These are phyloP conservation scores for Pythium aphanidermatum DNA, from an alignment of 352 stramenopile genomes.

Conservation along the genomic window DNA sequence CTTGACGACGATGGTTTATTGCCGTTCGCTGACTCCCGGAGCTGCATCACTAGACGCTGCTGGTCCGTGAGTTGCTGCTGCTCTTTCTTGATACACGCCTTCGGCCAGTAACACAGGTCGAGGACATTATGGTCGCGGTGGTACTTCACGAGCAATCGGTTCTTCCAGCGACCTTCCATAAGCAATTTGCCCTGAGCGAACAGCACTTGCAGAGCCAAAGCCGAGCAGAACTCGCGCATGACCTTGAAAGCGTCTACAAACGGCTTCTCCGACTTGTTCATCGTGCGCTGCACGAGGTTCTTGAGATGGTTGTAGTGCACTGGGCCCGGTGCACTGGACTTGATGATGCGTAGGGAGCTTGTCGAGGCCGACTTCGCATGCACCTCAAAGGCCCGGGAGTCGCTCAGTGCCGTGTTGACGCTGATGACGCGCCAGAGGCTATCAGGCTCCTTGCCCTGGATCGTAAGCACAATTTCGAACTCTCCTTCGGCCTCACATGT, in stretches of 20 bases:
- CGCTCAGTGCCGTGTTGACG: constrained; percentile 70
- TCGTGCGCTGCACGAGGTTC: constrained; percentile 77
- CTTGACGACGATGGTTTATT: constrained; percentile 12
- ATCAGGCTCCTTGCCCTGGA: constrained; percentile 72
- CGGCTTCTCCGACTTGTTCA: constrained; percentile 78
- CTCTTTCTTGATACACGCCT: constrained; percentile 60
- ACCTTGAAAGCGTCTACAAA: constrained; percentile 77
- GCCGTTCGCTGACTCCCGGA: constrained; percentile 33
- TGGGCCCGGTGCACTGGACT: constrained; percentile 60
- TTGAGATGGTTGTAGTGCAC: constrained; percentile 79
- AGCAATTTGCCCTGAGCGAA: constrained; percentile 65
- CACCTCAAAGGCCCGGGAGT: constrained; percentile 43
- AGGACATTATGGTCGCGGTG: constrained; percentile 73
- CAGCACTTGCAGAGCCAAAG: constrained; percentile 70
- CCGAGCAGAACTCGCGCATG: constrained; percentile 82
- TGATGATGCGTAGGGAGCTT: constrained; percentile 69
- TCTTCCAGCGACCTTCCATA: constrained; percentile 79
- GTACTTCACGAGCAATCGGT: constrained; percentile 70
- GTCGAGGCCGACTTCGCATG: constrained; percentile 55
- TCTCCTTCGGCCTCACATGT: constrained; percentile 69
- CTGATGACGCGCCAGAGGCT: constrained; percentile 76
- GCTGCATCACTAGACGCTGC: constrained; percentile 50
- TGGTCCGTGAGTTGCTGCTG: constrained; percentile 43
- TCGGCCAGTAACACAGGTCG: constrained; percentile 80
- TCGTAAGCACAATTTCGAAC: constrained; percentile 81